Conservation (phyloP, 1,139 yeast genomes). For the Candida smagusa region DNA sequence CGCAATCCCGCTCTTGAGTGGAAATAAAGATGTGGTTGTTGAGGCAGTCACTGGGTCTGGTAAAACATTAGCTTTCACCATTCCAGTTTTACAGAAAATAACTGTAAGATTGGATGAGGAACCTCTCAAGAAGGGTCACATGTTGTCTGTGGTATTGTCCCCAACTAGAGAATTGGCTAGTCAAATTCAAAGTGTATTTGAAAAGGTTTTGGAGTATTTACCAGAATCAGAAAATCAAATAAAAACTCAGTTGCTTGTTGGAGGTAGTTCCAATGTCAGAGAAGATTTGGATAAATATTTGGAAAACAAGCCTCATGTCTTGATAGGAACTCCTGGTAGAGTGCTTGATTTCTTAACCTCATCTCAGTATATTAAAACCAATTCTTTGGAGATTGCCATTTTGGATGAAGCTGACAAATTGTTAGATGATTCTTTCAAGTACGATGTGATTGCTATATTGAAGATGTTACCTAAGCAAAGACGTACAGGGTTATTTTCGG, state of each 20-base stretch:
- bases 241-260: conserved; percentile 72
- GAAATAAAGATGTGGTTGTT: conserved; percentile 94
- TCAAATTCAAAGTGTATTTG: conserved; percentile 72
- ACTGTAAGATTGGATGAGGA: conserved; percentile 29
- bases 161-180: conserved; percentile 93
- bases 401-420: conserved; percentile 93
- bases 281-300: conserved; percentile 68
- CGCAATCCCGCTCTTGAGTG: conserved; percentile 79
- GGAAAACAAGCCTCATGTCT: conserved; percentile 58
- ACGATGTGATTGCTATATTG: conserved; percentile 65
- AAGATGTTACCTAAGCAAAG: conserved; percentile 80
- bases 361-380: conserved; percentile 47
- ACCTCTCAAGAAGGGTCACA: conserved; percentile 54
- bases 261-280: conserved; percentile 68
- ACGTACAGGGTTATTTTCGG: conserved; percentile 90
- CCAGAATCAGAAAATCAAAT: conserved; percentile 49
- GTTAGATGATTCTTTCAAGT: conserved; percentile 73
- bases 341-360: conserved; percentile 66
- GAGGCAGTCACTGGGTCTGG: conserved; percentile 98
- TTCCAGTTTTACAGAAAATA: conserved; percentile 75
- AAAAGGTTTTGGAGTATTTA: conserved; percentile 54
- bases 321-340: conserved; percentile 95
- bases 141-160: conserved; percentile 70
- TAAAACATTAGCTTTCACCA: conserved; percentile 80
- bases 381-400: conserved; percentile 68